Base-by-base conservation (phyloP, 164 flowering plant species). In the Vitis amurensis region DNA sequence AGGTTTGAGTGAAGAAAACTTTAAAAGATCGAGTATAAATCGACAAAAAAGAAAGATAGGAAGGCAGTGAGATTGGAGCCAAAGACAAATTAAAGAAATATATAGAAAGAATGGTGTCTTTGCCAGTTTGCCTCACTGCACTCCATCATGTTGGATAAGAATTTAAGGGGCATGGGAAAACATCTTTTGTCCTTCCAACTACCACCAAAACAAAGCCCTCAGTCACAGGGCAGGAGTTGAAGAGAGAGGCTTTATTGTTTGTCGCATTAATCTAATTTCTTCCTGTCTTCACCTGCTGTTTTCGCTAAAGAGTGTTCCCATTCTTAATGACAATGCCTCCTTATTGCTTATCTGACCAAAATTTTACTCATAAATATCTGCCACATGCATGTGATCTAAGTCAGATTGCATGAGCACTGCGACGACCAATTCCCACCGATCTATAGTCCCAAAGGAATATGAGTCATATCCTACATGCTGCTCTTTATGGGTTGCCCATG, bases 101-200 rank as follows among this genome's bases (percentile, higher is more conserved):
- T 37, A 37, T 37, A 37, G 2, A 50, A 68, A 15, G n/a, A 63
- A 50, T n/a, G 51, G 16, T 56, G 57, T 51, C 8, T 49, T 50
- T 63, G 27, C 27, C 27, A 23, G 27, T 23, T 23, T 23, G 76
- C 59, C 57, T 55, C 60, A 30, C 55, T 63, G 63, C 19, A 59
- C 19, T 65, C 68, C 72, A 60, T 68, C 75, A 68, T 51, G 65
- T 55, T 64, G 85, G 88, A 81, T 75, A 81, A 76, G 80, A 76
- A 72, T 70, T 69, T 15, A 68, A 62, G 23, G 59, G 53, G 78
- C 50, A 78, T 76, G 81, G 81, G 76, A 59, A 58, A 77, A 67
- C 76, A 72, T 72, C 66, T 23, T 19, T 59, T 81, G 78, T 63
- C 71, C 64, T 72, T 55, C 66, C 76, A 78, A 73, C 76, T 67